Base-by-base conservation (phyloP, 805 yeast species). In the Ogataea trehaloabstinens region DNA sequence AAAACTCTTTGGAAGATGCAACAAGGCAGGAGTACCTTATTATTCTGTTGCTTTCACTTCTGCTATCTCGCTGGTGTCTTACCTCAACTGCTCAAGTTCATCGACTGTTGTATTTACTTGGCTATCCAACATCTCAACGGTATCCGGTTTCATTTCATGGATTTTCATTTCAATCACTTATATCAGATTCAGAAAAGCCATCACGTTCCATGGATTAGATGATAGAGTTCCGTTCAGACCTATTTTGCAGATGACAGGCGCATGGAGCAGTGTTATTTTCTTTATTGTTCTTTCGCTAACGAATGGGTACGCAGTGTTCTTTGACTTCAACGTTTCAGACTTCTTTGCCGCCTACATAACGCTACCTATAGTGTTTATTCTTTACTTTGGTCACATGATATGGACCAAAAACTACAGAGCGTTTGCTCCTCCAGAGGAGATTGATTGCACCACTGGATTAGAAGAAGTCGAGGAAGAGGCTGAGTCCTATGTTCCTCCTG, bases 81-180 rank as follows among this genome's bases (percentile, higher is more conserved):
- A 68, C 61, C 76, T 85, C 80, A 78, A 81, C 40, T 79, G 74
- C 28, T 70, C 84, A 5, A 62, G 74, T 31, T 67, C 76, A 10
- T 67, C 90, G 2, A 63, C 80, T 15, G 69, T 68, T 22, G 76
- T 83, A 20, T 85, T 85, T 67, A 64, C 73, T 19, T 81, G 87
- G 87, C 71, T 81, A 40, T 67, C 82, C 15, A 80, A 80, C 56
- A 74, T 82, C 47, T 71, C 82, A 21, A 78, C 85, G 22, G 75
- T 81, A 35, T 77, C 85, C 3, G 86, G 86, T 11, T 80, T 81
- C 61, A 56, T 81, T 34, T 74, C 82, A 20, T 81, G 88, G 88
- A 56, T 77, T 28, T 61, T 72, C 39, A 71, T 76, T 29, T 59
- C 74, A 15, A 57, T 71, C 34, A 77, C 85, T 8, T 78, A 79